Evolutionary conservation across 2,329 filamentous ascomycete genomes (phyloP), one percentile per base, ranked within the genome.

Genomic region (Ophiostoma tasmaniense): DNA sequence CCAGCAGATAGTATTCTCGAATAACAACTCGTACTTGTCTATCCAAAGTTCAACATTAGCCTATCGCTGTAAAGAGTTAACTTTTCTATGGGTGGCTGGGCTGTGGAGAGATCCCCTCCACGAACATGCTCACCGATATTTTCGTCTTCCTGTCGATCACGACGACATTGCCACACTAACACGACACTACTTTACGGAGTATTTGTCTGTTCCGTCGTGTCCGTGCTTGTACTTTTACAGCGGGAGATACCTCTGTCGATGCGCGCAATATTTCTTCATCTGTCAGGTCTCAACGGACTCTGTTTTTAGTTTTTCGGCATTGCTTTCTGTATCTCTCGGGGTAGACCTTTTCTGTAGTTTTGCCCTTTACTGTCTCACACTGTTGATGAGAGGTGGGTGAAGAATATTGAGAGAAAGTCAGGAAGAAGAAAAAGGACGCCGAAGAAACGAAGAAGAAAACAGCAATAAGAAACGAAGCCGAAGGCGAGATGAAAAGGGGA

Each of bases 121-220:
- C 61, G 42, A 50, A 61, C 61, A 17, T 67, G 61, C n/a, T 55
- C 50, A 33, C 42, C 30, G 52, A 68, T 59, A 68, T 59, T 39
- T 55, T 64, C 37, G 50, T 64, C 17, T 42, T 61, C 10, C 10
- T 66, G 25, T 52, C 28, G 39, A 33, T n/a, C 65, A 66, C 37
- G 22, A 66, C 37, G 22, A 42, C 35, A 52, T 28, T 28, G 17
- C 25, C 25, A 25, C 37, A 50, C 66, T 61, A 42, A 64, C 25
- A 22, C 50, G 52, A 25, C 55, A 8, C 42, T 67, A 55, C 59
- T 50, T 39, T 28, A 45, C 59, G 59, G 39, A 52, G 17, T 30
- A 64, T 45, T 10, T 67, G 52, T 61, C 20, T 61, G 6, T 30
- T 61, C 25, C 55, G 55, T 61, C 55, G 55, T 61, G 55, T 30